A percentile compares a stretch with the other conserved stretches of the same genome.
Conservation (phyloP, 768 basidiomycete genomes). For the Tubosaeta sp. region DNA sequence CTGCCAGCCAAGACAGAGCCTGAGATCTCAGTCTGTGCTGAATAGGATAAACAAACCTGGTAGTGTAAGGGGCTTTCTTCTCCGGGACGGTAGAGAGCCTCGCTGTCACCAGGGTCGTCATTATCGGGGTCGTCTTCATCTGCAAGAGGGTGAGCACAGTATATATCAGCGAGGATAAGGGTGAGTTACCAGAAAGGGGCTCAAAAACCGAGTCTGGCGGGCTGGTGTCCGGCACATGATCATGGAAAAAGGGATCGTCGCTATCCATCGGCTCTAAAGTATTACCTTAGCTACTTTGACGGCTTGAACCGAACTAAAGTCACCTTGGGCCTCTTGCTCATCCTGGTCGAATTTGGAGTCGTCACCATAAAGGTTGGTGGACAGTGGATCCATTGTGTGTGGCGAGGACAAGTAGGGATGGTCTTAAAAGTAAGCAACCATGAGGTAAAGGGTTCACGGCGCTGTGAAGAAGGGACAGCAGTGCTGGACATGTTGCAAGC, state of each 20-base stretch:
- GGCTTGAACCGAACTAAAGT: not conserved
- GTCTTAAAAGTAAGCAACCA: conserved; percentile 11
- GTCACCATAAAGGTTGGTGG: conserved; percentile 9
- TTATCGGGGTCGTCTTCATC: conserved; percentile 1
- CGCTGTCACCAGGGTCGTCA: conserved; percentile 2
- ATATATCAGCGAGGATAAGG: not conserved
- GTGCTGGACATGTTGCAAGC: too few relatives aligned
- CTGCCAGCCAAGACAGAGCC: conserved; percentile 6
- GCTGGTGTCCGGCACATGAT: not conserved
- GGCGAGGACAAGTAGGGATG: not conserved
- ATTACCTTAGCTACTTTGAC: not conserved
- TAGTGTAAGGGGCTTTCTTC: not conserved
- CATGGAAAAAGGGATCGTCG: not conserved
- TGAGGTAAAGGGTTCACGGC: too few relatives aligned
- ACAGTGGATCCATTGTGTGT: conserved; percentile 9
- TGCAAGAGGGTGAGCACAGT: not conserved
- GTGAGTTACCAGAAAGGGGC: not conserved
- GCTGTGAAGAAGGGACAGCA: too few relatives aligned
- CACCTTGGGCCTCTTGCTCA: conserved; percentile 17
- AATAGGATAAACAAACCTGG: conserved; percentile 9
- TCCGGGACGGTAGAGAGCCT: conserved; percentile 13
- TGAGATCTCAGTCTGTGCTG: not conserved
- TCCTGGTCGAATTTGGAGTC: conserved; percentile 3
- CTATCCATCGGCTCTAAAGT: conserved; percentile 8
- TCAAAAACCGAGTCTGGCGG: conserved; percentile 3